Evolutionary conservation across 106 monocot genomes (phyloP).

Genomic region (Phalaenopsis aphrodite): DNA sequence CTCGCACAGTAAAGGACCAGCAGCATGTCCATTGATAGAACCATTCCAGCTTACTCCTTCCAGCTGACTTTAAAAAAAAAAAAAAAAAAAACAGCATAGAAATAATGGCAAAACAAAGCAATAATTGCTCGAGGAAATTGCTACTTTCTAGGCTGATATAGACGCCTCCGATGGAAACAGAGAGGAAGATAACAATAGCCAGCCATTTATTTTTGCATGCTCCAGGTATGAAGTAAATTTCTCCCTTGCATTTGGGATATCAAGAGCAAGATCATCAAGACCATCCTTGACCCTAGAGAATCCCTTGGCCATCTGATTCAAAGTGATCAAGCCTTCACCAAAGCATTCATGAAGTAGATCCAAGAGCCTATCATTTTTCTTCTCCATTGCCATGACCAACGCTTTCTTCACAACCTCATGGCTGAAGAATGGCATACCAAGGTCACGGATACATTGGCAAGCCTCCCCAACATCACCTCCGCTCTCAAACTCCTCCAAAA

Average conservation of each 20-base stretch:
- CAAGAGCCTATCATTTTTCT: constrained; percentile 74
- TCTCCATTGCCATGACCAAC: constrained; percentile 93
- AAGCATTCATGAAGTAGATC: constrained; percentile 75
- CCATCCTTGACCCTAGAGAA: constrained; percentile 78
- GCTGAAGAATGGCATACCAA: constrained; percentile 90
- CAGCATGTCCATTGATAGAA: background rate
- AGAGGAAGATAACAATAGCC: constrained; percentile 43
- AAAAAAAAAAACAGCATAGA: background rate
- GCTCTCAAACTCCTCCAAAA: constrained; percentile 81
- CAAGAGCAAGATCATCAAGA: constrained; percentile 85
- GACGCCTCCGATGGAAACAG: background rate
- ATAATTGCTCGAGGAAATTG: background rate
- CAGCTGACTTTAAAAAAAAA: too few species aligned
- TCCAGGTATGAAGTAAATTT: constrained; percentile 54
- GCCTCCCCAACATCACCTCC: constrained; percentile 86
- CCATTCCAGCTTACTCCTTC: background rate
- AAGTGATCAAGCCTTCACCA: constrained; percentile 83
- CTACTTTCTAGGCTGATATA: background rate
- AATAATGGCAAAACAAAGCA: background rate
- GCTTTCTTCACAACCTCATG: constrained; percentile 95
- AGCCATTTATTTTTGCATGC: constrained; percentile 48
- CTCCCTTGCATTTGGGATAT: constrained; percentile 73
- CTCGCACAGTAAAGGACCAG: background rate
- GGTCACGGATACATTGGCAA: constrained; percentile 82
- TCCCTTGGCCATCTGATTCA: constrained; percentile 89